Base-by-base conservation (phyloP, 441 rosid genomes). In the Francoa sonchifolia region DNA sequence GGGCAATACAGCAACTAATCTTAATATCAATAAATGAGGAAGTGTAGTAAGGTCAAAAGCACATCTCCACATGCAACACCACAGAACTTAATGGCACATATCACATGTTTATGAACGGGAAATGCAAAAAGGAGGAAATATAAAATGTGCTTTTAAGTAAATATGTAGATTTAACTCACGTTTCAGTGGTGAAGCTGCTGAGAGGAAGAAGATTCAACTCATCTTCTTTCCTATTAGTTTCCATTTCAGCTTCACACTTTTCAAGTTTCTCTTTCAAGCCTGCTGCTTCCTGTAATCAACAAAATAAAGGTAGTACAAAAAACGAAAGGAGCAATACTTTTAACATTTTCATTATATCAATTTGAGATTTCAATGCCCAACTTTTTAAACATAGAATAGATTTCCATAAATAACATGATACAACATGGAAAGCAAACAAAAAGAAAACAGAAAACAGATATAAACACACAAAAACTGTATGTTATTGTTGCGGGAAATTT, bases 221-320 rank as follows among this genome's bases (percentile, higher is more conserved):
- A 58, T 73, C 69, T 15, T 77, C 61, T 66, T 83, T 86, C 74
- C 86, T 64, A 48, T 56, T 45, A 54, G 64, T 69, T 64, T 90
- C 94, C 41, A 80, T 47, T 62, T 90, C 94, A 50, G 78, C 77
- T 68, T 90, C 93, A 59, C 74, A 80, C 61, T 59, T 80, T 55
- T 69, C 77, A 52, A 80, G 75, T 58, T 80, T 81, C 33, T 62
- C 73, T 62, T 71, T 78, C 55, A 86, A 60, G 57, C 72, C 86
- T 26, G 55, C 67, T 1, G 62, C 77, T 58, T 80, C 96, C 99
- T 86, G 57, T 34, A 51, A 41, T 42, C 21, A 57, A 32, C 49
- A 61, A 42, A 41, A 32, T 15, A 11, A 34, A 33, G 45, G 14
- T n/a, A 45, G 26, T 42, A 25, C 44, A 42, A 29, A 48, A 39